Conservation (phyloP, 2,329 filamentous ascomycete species). For the Trichoderma sp. region DNA sequence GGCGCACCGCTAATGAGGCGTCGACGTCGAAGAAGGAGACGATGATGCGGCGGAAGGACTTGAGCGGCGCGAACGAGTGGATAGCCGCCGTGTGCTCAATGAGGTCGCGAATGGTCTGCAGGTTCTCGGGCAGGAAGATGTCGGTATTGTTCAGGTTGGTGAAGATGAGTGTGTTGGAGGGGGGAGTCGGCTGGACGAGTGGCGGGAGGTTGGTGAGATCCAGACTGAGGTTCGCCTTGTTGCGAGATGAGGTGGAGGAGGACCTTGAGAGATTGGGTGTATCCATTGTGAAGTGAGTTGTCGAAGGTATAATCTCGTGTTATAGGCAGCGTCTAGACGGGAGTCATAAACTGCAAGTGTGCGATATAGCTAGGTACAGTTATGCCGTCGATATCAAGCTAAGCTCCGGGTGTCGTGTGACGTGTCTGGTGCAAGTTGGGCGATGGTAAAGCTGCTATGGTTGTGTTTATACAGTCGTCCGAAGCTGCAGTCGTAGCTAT, state of each 20-base stretch:
- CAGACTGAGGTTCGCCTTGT: slow-evolving; percentile 57
- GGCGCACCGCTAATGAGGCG: slow-evolving; percentile 67
- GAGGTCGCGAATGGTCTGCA: slow-evolving; percentile 69
- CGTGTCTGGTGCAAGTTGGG: neutral
- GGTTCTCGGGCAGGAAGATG: slow-evolving; percentile 71
- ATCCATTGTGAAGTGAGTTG: slow-evolving; percentile 32
- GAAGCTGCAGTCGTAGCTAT: neutral
- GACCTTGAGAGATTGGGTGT: slow-evolving; percentile 39
- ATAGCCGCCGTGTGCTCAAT: slow-evolving; percentile 68
- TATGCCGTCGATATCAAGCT: neutral
- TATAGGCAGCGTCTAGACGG: neutral
- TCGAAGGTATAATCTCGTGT: neutral
- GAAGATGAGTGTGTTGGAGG: slow-evolving; percentile 80
- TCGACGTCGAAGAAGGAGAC: slow-evolving; percentile 71
- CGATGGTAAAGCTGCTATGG: neutral
- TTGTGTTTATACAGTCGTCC: neutral
- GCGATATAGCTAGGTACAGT: neutral
- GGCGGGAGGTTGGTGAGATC: slow-evolving; percentile 72
- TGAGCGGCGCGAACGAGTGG: slow-evolving; percentile 75
- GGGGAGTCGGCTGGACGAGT: slow-evolving; percentile 66
- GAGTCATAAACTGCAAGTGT: neutral
- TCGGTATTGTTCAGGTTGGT: slow-evolving; percentile 72
- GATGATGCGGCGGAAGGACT: slow-evolving; percentile 78
- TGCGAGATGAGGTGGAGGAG: slow-evolving; percentile 45
- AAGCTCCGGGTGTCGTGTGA: neutral